Conservation (phyloP, 768 basidiomycete genomes). For the Strobilomyces confusus region DNA sequence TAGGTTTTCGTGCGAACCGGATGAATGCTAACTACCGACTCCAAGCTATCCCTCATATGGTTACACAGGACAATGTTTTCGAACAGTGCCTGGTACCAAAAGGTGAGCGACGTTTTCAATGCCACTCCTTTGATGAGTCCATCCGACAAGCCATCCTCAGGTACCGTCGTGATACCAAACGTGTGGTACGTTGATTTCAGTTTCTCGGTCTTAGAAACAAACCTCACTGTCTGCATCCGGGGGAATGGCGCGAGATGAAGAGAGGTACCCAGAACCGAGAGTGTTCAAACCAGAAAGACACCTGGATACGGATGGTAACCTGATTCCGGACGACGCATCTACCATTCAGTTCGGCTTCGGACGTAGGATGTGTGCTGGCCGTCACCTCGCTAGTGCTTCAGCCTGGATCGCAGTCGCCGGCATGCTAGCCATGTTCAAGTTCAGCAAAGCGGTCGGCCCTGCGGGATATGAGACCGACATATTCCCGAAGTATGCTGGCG, state of each 20-base stretch:
- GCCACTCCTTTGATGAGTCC: not conserved
- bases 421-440: slow-evolving; percentile 20
- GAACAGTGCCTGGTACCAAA: slow-evolving; percentile 48
- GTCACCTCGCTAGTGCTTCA: slow-evolving; percentile 15
- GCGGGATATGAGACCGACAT: slow-evolving; percentile 22
- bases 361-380: slow-evolving; percentile 22
- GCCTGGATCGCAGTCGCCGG: slow-evolving; percentile 18
- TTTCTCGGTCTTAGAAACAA: no score
- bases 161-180: slow-evolving; percentile 20
- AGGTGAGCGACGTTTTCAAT: slow-evolving; percentile 25
- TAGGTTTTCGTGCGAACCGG: not conserved
- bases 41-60: slow-evolving; percentile 28
- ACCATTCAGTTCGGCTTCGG: slow-evolving; percentile 34
- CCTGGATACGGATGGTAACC: slow-evolving; percentile 19
- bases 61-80: slow-evolving; percentile 39
- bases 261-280: slow-evolving; percentile 26
- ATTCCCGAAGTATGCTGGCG: slow-evolving; percentile 16
- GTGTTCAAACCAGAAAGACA: slow-evolving; percentile 35
- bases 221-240: slow-evolving; percentile 1
- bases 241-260: slow-evolving; percentile 23
- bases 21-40: not conserved
- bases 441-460: slow-evolving; percentile 20
- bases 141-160: slow-evolving; percentile 5
- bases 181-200: slow-evolving; percentile 10
- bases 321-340: slow-evolving; percentile 19